Evolutionary conservation across 192 early-diverging fungal species (phyloP), one percentile per base, ranked within the genome.

Genomic region (Backusella tuberculispora): DNA sequence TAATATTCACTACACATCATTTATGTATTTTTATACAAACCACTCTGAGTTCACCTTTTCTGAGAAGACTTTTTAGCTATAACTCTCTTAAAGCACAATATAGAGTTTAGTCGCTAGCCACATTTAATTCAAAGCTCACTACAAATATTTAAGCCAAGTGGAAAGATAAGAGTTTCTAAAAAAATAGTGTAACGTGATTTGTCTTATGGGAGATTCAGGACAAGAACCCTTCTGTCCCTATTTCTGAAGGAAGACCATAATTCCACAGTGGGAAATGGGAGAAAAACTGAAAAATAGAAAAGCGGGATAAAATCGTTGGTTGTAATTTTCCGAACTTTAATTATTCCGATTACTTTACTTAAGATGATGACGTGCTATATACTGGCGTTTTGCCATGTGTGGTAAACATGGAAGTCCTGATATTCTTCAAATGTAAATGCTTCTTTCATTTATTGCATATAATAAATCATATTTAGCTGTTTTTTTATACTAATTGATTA

Each of bases 171-270:
- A 53, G 7, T 53, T 53, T 53, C 50, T 19, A 53, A 53, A 53
- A 21, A 3, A 53, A 53, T 53, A 53, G 50, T 53, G 50, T 53
- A 53, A 53, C 50, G n/a, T 19, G 7, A 53, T 53, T 53, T 53
- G 50, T 53, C 1, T 53, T 53, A 53, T 53, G 50, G 50, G 50
- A 53, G 50, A 53, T 53, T 53, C 50, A 53, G 19, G 50, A 53
- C 50, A 53, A 53, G 50, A 53, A 53, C 50, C 50, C 50, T 53
- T 53, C n/a, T 53, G 50, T 53, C 50, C 50, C 50, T 53, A 53
- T 53, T 53, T 53, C n/a, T 53, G 50, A 19, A 53, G 19, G 50
- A 53, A 19, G 19, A 19, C 50, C 50, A 53, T 19, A 53, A 53
- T 53, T 53, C 50, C 50, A 53, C 50, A 53, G 50, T 53, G 50